Evolutionary conservation across 805 yeast genomes (phyloP).

Genomic region (Yarrowia sp.): DNA sequence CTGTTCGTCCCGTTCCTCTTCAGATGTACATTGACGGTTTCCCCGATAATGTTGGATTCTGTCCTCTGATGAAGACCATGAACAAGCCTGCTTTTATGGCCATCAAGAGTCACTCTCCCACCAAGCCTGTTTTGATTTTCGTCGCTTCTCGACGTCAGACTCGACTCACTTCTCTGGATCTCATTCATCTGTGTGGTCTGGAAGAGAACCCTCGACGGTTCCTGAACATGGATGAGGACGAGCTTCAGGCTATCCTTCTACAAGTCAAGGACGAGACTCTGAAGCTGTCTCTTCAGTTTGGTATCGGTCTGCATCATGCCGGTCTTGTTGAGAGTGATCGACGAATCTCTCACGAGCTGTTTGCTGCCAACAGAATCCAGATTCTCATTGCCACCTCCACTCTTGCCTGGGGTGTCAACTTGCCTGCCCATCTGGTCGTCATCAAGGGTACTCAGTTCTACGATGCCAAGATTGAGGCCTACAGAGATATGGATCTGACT

Average conservation of each 20-base stretch:
- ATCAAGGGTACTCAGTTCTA: constrained; percentile 78
- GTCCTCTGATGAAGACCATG: constrained; percentile 86
- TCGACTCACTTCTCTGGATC: constrained; percentile 76
- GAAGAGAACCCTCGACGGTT: constrained; percentile 79
- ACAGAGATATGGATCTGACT: constrained; percentile 81
- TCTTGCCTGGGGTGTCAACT: constrained; percentile 85
- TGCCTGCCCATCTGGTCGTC: constrained; percentile 80
- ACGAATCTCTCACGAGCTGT: constrained; percentile 70
- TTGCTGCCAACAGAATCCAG: constrained; percentile 74
- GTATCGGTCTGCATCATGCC: constrained; percentile 84
- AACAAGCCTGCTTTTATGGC: constrained; percentile 92
- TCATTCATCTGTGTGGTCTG: constrained; percentile 79
- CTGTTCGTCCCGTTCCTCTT: constrained; percentile 84
- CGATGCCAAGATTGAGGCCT: constrained; percentile 65
- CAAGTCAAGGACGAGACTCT: constrained; percentile 84
- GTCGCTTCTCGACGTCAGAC: constrained; percentile 87
- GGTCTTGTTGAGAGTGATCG: constrained; percentile 79
- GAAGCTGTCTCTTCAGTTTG: constrained; percentile 73
- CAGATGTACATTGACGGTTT: constrained; percentile 89
- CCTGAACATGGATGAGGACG: constrained; percentile 68
- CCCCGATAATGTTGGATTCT: constrained; percentile 79
- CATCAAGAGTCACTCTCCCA: constrained; percentile 87
- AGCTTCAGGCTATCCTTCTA: constrained; percentile 58
- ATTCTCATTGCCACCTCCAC: constrained; percentile 81
- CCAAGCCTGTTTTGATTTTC: constrained; percentile 81